phyloP scores from a whole-genome alignment of 805 yeast genomes.

The Yarrowia divulgata region DNA sequence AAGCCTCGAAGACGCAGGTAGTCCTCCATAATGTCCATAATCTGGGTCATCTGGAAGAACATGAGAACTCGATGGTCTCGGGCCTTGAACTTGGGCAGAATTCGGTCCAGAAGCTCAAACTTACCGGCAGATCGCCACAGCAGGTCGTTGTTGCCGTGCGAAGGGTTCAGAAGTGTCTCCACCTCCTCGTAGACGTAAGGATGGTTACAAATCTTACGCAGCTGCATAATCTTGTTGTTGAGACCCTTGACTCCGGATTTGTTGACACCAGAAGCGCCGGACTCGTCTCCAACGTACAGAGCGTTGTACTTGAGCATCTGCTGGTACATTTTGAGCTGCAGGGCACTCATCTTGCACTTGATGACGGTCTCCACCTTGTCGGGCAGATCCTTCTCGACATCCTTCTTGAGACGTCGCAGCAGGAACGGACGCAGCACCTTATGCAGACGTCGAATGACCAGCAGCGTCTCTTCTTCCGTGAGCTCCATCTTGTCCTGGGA shows the following conservation, averaged over 20 bases:
- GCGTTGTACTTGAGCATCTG: constrained; percentile 90
- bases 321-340: constrained; percentile 83
- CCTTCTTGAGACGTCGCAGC: constrained; percentile 92
- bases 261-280: constrained; percentile 50
- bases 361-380: constrained; percentile 93
- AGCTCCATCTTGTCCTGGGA: constrained; percentile 91
- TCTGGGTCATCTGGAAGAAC: constrained; percentile 97
- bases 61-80: constrained; percentile 91
- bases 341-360: constrained; percentile 89
- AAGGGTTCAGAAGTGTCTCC: constrained; percentile 81
- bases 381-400: constrained; percentile 95
- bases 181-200: constrained; percentile 97
- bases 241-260: constrained; percentile 75
- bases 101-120: constrained; percentile 86
- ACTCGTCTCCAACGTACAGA: constrained; percentile 68
- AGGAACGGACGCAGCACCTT: constrained; percentile 94
- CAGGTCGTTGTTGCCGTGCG: constrained; percentile 68
- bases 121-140: constrained; percentile 96
- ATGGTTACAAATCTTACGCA: constrained; percentile 95
- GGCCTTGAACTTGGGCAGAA: constrained; percentile 82
- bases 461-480: constrained; percentile 93
- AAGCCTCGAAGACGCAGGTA: constrained; percentile 73
- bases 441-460: constrained; percentile 93
- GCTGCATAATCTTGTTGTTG: constrained; percentile 94
- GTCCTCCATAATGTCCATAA: constrained; percentile 99